Percentiles rank a stretch among this genome's conserved stretches.
Conservation (phyloP, 164 flowering plant genomes). For the Berberis vulgaris region DNA sequence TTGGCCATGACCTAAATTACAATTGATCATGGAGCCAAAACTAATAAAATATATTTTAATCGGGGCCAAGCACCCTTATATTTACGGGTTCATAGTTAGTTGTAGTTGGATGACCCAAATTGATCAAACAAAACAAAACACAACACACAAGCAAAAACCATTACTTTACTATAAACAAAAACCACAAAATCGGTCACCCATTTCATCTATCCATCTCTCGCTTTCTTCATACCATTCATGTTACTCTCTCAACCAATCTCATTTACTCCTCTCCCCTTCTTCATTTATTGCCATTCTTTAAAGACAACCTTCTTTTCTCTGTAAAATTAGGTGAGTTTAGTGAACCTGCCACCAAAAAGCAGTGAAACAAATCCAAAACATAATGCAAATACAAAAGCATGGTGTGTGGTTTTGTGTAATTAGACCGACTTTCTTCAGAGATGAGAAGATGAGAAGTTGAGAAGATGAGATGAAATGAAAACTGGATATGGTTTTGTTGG, state of each 20-base stretch:
- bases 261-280: slow-evolving; percentile 4
- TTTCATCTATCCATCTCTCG: not conserved
- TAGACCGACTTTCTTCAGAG: no score
- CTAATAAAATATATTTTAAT: no score
- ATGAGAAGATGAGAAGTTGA: no score
- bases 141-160: no score
- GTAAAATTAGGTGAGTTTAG: slow-evolving; percentile 26
- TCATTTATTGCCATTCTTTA: slow-evolving; percentile 6
- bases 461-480: not conserved
- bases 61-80: no score
- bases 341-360: not conserved
- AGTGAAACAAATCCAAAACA: not conserved
- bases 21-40: no score
- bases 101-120: no score
- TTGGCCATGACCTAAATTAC: no score
- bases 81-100: no score
- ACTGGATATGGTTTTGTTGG: slow-evolving; percentile 1
- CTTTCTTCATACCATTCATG: not conserved
- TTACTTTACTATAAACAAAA: not conserved
- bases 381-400: no score
- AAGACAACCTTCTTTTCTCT: slow-evolving; percentile 17
- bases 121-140: no score
- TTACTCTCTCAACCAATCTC: slow-evolving; percentile 20
- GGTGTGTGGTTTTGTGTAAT: no score
- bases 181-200: slow-evolving; percentile 7